A percentile compares a stretch with the other conserved stretches of the same genome.
phyloP scores from a whole-genome alignment of 441 rosid species.

The Pelargonium citronellum region DNA sequence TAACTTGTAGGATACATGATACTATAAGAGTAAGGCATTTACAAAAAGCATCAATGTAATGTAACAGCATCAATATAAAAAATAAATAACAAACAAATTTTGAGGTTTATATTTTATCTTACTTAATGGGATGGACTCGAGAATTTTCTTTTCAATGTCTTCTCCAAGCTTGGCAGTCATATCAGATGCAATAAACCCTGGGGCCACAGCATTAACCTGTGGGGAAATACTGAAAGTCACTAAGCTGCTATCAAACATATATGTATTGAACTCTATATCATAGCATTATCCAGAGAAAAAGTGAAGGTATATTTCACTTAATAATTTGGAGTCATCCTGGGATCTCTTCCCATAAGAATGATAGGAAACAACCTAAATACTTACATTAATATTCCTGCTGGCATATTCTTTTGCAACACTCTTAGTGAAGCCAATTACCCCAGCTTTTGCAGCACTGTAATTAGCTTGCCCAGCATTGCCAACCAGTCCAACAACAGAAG shows the following conservation, averaged over 20 bases:
- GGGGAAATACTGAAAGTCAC: constrained; percentile 7
- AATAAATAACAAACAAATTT: constrained; percentile 28
- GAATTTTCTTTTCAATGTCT: constrained; percentile 73
- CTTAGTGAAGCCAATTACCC: constrained; percentile 87
- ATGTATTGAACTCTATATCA: neutral
- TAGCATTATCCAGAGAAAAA: neutral
- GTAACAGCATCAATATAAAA: constrained; percentile 26
- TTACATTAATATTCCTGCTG: constrained; percentile 73
- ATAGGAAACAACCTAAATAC: constrained; percentile 12
- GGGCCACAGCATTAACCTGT: constrained; percentile 85
- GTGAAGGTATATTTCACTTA: neutral
- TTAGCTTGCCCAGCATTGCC: constrained; percentile 92
- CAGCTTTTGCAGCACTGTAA: constrained; percentile 91
- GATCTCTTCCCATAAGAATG: neutral
- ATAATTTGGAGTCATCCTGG: constrained; percentile 1
- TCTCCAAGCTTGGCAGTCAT: constrained; percentile 94
- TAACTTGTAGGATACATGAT: too few species aligned
- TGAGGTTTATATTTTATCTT: constrained; percentile 19
- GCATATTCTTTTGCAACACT: constrained; percentile 75
- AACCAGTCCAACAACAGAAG: constrained; percentile 84
- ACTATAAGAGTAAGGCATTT: too few species aligned
- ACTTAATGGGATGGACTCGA: constrained; percentile 78
- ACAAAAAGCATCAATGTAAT: neutral
- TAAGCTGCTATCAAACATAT: neutral
- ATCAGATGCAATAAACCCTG: constrained; percentile 87